Conservation (phyloP, 257 asterid species). For the Parsonsia alboflavescens region DNA sequence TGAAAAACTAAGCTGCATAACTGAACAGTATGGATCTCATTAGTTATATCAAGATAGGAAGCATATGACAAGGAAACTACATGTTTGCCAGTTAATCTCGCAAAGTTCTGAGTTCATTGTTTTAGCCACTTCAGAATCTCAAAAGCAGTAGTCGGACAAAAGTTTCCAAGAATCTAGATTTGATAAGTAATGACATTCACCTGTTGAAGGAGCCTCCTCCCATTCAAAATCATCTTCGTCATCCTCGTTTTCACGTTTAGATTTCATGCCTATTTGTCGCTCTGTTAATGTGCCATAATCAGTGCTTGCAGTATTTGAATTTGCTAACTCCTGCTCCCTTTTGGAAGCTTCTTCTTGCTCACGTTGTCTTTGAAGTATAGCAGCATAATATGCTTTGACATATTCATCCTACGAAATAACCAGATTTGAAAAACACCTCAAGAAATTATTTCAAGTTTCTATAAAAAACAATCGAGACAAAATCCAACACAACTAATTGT, state of each 20-base stretch:
- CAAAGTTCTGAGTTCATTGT: background rate
- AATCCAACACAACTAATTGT: background rate
- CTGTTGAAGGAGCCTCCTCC: conserved; percentile 70
- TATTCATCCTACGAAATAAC: conserved; percentile 59
- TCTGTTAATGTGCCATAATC: conserved; percentile 31
- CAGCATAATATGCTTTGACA: conserved; percentile 83
- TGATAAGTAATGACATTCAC: conserved; percentile 31
- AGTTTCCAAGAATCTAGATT: background rate
- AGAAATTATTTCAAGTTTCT: background rate
- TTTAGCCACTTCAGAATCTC: background rate
- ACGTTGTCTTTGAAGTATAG: conserved; percentile 50
- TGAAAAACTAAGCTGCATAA: background rate
- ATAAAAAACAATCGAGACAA: background rate
- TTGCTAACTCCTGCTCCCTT: conserved; percentile 29
- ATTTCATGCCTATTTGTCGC: conserved; percentile 79
- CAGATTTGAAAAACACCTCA: background rate
- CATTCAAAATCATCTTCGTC: conserved; percentile 71
- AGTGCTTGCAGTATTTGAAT: background rate
- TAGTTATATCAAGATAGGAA: background rate
- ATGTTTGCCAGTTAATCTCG: background rate
- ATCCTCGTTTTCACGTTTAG: conserved; percentile 53
- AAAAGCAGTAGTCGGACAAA: background rate
- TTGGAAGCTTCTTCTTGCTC: conserved; percentile 56
- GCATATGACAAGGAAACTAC: background rate
- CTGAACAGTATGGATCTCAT: background rate